Base-by-base conservation (phyloP, 495 filamentous ascomycete species). In the Xylaria intraflava region DNA sequence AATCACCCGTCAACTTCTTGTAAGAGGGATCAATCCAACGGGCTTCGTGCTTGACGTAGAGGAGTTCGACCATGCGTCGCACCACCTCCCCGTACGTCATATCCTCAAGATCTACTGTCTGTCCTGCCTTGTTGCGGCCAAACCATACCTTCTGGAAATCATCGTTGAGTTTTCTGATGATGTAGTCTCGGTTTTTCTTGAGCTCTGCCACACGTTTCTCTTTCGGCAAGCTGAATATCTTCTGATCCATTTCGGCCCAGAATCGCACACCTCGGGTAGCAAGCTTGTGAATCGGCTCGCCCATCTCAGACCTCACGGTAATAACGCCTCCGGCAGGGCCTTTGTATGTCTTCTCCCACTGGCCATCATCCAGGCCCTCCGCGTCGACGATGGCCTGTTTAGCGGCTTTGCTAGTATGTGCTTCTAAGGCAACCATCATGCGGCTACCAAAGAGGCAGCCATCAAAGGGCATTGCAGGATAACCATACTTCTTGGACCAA, bases 121-220 rank as follows among this genome's bases (percentile, higher is more conserved):
- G 74, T 47, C 88, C 86, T 27, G 78, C 78, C 60, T 85, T 78
- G 70, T 96, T 96, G 56, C 88, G 83, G 44, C 92, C 93, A 66
- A 98, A 98, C 93, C 93, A 98, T 1, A 95, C 89, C 73, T 98
- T 98, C 59, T 96, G 90, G 75, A 94, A 98, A 71, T 98, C 92
- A 61, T 90, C 89, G 59, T 98, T 97, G 56, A 98, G 84, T 71
- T 95, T 95, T 76, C 88, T 85, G 74, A 97, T 98, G 70, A 98
- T 96, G 67, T 96, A 88, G 36, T 92, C 87, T 22, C 89, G 83
- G 62, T 86, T 84, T 73, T 95, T 95, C 78, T 91, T 89, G 23
- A 97, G 77, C 71, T 95, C 93, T 6, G 88, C 83, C 5, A 96
- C 73, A 46, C 92, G 87, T 72, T 97, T 97, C 49, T 87, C 87